Conservation (phyloP, 2,329 filamentous ascomycete genomes). For the Sporothrix dimorphospora region DNA sequence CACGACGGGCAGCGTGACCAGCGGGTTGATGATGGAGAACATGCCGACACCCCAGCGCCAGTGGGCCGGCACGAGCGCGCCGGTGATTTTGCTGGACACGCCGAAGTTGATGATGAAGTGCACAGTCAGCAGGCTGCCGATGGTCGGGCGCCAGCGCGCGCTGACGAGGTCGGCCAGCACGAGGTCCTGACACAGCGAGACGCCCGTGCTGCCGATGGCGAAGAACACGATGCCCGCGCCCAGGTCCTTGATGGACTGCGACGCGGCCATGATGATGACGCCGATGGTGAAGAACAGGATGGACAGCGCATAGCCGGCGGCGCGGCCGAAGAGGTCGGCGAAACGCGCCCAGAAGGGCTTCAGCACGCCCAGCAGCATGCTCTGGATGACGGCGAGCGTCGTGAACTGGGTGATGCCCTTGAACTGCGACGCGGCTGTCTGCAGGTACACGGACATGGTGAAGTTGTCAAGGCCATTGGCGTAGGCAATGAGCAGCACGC, state of each 20-base stretch:
- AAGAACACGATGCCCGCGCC: background rate
- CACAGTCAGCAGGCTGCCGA: background rate
- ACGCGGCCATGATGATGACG: conserved; percentile 2
- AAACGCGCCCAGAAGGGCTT: background rate
- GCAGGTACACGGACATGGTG: conserved; percentile 3
- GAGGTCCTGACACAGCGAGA: conserved; percentile 2
- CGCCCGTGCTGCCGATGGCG: conserved; percentile 2
- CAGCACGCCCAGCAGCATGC: conserved; percentile 4
- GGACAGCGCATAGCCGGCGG: background rate
- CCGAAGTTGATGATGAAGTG: conserved; percentile 36
- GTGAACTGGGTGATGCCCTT: conserved; percentile 8
- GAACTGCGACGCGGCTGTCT: conserved; percentile 14
- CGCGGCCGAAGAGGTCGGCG: background rate
- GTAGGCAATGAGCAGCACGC: background rate
- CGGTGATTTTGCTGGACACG: conserved; percentile 59
- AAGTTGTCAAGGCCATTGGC: conserved; percentile 1
- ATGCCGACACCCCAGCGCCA: conserved; percentile 64
- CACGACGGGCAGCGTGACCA: conserved; percentile 55
- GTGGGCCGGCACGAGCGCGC: conserved; percentile 44
- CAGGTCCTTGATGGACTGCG: conserved; percentile 7
- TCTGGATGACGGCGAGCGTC: conserved; percentile 1
- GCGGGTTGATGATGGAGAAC: conserved; percentile 57
- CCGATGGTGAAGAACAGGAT: background rate
- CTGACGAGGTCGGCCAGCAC: conserved; percentile 5
- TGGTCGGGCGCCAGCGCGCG: background rate